These are phyloP conservation scores for Tylopilus subfusipes DNA, from an alignment of 768 basidiomycete genomes.

Conservation along the genomic window DNA sequence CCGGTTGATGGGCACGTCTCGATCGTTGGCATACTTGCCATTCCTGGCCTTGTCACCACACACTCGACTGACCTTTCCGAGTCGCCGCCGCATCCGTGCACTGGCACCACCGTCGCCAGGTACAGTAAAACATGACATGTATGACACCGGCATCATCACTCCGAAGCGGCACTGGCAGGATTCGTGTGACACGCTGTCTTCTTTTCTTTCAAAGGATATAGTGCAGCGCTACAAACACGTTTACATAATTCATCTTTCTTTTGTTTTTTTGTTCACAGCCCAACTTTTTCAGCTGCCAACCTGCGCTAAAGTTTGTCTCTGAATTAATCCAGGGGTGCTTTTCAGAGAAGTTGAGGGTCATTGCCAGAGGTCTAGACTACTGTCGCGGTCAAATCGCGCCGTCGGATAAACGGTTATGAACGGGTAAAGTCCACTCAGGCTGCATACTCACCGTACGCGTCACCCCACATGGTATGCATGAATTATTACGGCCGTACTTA, in stretches of 20 bases:
- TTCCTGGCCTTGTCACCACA: not conserved
- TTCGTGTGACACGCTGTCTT: too few relatives aligned
- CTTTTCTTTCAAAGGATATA: too few relatives aligned
- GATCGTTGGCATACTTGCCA: not conserved
- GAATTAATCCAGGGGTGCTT: not conserved
- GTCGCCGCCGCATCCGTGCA: too few relatives aligned
- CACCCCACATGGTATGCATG: not conserved
- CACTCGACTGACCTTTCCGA: too few relatives aligned
- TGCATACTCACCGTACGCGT: not conserved
- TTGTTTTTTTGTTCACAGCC: too few relatives aligned
- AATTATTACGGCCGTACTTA: not conserved
- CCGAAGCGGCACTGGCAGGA: too few relatives aligned
- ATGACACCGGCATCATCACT: too few relatives aligned
- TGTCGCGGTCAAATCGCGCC: not conserved
- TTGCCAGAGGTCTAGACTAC: too few relatives aligned
- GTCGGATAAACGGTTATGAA: not conserved
- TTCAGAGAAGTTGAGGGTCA: too few relatives aligned
- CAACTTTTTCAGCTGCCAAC: not conserved
- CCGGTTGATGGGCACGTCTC: not conserved
- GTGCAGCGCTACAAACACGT: not conserved
- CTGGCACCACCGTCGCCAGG: not conserved
- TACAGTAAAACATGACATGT: too few relatives aligned
- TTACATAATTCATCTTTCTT: not conserved
- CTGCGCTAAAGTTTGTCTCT: not conserved
- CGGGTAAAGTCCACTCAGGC: not conserved